phyloP scores from a whole-genome alignment of 805 yeast genomes.

The Candida sithepensis region DNA sequence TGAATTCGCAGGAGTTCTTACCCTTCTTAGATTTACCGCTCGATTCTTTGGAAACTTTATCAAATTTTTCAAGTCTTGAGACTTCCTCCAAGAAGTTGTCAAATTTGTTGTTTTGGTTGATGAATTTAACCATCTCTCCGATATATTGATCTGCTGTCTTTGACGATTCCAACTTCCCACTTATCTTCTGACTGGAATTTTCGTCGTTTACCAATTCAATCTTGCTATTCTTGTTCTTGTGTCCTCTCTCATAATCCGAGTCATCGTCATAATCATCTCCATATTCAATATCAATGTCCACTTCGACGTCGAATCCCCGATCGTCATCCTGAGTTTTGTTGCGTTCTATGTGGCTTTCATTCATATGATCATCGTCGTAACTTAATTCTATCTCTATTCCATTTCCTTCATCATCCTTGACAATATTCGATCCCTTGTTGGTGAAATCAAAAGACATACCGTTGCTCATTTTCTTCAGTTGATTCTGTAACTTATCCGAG shows the following conservation, averaged over 20 bases:
- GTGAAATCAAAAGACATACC: background rate
- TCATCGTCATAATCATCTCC: background rate
- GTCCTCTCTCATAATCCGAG: no score
- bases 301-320: conserved; percentile 3
- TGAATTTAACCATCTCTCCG: conserved; percentile 21
- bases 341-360: no score
- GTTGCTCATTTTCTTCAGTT: background rate
- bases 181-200: background rate
- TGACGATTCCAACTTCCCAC: background rate
- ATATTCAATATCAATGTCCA: conserved; percentile 1
- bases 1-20: conserved; percentile 15
- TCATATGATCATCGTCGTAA: background rate
- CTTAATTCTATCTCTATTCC: background rate
- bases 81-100: conserved; percentile 23
- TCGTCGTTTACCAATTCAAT: background rate
- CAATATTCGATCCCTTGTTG: background rate
- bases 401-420: conserved; percentile 2
- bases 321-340: background rate
- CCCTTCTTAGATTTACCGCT: background rate
- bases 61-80: conserved; percentile 14
- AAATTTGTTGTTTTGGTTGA: conserved; percentile 22
- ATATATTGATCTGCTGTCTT: conserved; percentile 21
- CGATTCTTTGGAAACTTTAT: conserved; percentile 4
- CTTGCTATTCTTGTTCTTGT: background rate
- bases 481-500: background rate